phyloP scores from a whole-genome alignment of 441 rosid species.

The Croton setiger region DNA sequence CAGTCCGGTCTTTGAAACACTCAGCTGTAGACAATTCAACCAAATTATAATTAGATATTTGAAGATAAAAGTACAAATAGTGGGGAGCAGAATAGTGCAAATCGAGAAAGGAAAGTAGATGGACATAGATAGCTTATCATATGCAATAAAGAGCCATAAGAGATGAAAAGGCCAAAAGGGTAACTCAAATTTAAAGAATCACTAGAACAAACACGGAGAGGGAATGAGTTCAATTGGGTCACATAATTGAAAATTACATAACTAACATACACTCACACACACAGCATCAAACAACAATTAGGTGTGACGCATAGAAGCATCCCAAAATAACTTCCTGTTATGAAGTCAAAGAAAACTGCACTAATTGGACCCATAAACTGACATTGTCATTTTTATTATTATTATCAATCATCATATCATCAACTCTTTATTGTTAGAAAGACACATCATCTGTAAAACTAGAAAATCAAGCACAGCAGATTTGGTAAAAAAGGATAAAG shows the following conservation, averaged over 20 bases:
- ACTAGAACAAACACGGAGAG: neutral
- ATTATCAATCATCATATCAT: neutral
- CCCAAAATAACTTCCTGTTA: neutral
- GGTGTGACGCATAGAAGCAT: neutral
- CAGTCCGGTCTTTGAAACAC: constrained; percentile 98
- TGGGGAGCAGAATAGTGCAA: neutral
- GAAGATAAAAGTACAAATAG: neutral
- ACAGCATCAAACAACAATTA: neutral
- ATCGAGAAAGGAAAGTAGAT: constrained; percentile 10
- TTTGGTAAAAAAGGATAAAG: no score
- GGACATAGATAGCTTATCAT: constrained; percentile 1
- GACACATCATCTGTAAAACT: neutral
- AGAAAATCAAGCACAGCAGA: neutral
- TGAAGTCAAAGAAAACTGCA: neutral
- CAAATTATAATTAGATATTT: constrained; percentile 29
- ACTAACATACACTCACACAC: neutral
- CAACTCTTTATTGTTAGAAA: neutral
- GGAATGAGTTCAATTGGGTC: neutral
- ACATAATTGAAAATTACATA: neutral
- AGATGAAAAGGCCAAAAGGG: neutral
- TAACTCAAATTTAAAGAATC: neutral
- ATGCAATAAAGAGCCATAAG: constrained; percentile 4
- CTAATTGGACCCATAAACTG: neutral
- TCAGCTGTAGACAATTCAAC: constrained; percentile 62
- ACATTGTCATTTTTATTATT: neutral